A percentile compares a stretch with the other conserved stretches of the same genome.
These are phyloP conservation scores for Exsudoporus frostii DNA, from an alignment of 768 basidiomycete genomes.

Conservation along the genomic window DNA sequence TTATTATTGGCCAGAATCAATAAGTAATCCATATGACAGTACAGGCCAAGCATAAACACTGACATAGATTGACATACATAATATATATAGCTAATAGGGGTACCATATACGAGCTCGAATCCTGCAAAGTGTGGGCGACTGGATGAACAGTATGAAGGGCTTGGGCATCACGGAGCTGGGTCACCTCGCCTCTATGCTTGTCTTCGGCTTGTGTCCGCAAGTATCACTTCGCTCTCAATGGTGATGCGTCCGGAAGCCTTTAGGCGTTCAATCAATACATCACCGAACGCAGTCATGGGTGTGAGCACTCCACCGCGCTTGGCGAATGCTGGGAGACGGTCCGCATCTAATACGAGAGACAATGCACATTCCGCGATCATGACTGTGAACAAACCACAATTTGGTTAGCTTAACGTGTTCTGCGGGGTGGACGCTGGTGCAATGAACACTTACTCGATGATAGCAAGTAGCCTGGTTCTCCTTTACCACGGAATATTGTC, in stretches of 20 bases:
- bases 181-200: constrained; percentile 2
- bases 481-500: constrained; percentile 59
- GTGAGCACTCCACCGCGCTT: constrained; percentile 78
- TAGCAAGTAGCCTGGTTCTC: constrained; percentile 70
- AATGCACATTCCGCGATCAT: constrained; percentile 82
- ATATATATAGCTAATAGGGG: background rate
- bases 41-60: background rate
- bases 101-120: background rate
- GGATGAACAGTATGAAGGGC: background rate
- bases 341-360: constrained; percentile 54
- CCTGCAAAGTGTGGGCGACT: background rate
- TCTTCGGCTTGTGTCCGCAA: constrained; percentile 7
- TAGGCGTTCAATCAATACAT: constrained; percentile 67
- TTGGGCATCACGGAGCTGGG: background rate
- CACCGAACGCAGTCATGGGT: constrained; percentile 78
- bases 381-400: constrained; percentile 41
- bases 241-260: constrained; percentile 53
- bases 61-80: background rate
- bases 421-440: background rate
- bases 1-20: background rate
- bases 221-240: constrained; percentile 50
- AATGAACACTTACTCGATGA: constrained; percentile 5
- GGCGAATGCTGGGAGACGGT: constrained; percentile 55
- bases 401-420: background rate
- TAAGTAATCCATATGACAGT: background rate